These are phyloP conservation scores for Rhodotorula sp. DNA, from an alignment of 1,284 basidiomycete species.

Conservation along the genomic window DNA sequence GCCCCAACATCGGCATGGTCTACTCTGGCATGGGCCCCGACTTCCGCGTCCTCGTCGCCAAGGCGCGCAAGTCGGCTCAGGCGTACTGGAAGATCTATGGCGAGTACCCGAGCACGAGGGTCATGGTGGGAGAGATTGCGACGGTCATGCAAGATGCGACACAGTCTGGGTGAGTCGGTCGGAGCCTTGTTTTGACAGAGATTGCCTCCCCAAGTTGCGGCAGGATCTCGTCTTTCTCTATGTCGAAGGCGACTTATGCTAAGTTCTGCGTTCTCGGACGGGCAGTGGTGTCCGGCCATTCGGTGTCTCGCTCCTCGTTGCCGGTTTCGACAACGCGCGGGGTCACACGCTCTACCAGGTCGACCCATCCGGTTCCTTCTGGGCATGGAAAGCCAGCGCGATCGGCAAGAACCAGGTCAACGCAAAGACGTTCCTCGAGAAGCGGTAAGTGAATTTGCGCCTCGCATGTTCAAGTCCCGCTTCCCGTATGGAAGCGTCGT, in stretches of 20 bases:
- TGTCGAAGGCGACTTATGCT: too few relatives aligned
- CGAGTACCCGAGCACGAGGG: constrained; percentile 96
- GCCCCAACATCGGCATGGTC: constrained; percentile 98
- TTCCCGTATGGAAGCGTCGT: constrained; percentile 11
- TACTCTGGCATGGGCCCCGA: constrained; percentile 99
- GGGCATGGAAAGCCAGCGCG: constrained; percentile 99
- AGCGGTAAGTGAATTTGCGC: constrained; percentile 63
- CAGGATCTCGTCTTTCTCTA: not conserved
- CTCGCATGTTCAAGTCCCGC: not conserved
- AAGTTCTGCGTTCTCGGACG: not conserved
- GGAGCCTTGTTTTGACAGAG: not conserved
- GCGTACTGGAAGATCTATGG: constrained; percentile 99
- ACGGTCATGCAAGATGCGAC: constrained; percentile 99
- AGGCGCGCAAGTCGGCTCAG: constrained; percentile 95
- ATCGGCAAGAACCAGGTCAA: constrained; percentile 99
- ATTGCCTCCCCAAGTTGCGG: not conserved
- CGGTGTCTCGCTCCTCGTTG: constrained; percentile 93
- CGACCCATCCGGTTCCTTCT: constrained; percentile 96
- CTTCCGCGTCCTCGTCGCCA: constrained; percentile 87
- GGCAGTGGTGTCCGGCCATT: constrained; percentile 93
- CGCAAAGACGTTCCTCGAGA: constrained; percentile 98
- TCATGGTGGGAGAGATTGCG: constrained; percentile 94
- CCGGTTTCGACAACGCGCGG: constrained; percentile 88
- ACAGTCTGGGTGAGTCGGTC: constrained; percentile 78
- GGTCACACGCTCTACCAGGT: constrained; percentile 96